Base-by-base conservation (phyloP, 2,329 filamentous ascomycete genomes). In the Xylaria sp. region DNA sequence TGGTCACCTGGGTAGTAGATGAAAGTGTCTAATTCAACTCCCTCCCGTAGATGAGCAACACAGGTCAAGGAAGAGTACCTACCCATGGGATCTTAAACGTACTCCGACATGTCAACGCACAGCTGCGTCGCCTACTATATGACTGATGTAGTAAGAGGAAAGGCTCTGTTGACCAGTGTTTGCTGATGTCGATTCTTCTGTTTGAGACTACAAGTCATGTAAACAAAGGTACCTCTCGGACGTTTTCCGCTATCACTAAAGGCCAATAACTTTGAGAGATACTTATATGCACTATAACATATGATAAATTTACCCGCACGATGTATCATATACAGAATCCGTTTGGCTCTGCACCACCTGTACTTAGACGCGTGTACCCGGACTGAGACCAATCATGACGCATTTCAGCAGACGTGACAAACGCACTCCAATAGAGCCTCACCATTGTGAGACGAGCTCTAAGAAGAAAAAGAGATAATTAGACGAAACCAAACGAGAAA, bases 331-430 rank as follows among this genome's bases (percentile, higher is more conserved):
- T 25, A 9, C 13, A 45, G 33, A 11, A 22, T 7, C 15, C 17
- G 31, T 31, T 54, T 47, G 54, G 31, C 1, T 56, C 9, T 27
- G 6, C n/a, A 36, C 29, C 27, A 38, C 10, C 17, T 7, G 11
- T 58, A 15, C 44, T 45, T 55, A 33, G 36, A 61, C 20, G 57
- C 42, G 45, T 36, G 44, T 51, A 61, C n/a, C 62, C 56, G 56
- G 5, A 13, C 44, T 5, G 15, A 51, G 27, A n/a, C 50, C 17
- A 55, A 56, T 33, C 1, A 61, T 20, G 4, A 49, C 31, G 39
- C 42, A n/a, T 61, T 15, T 25, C 3, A 15, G 29, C 25, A 22
- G 5, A 39, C 3, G 4, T 45, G 44, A n/a, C 63, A 65, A 60
- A 65, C 50, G 42, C 50, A 45, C 22, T 51, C n/a, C n/a, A 10